These are phyloP conservation scores for Cornus suecica DNA, from an alignment of 148 eudicot genomes.

Conservation along the genomic window DNA sequence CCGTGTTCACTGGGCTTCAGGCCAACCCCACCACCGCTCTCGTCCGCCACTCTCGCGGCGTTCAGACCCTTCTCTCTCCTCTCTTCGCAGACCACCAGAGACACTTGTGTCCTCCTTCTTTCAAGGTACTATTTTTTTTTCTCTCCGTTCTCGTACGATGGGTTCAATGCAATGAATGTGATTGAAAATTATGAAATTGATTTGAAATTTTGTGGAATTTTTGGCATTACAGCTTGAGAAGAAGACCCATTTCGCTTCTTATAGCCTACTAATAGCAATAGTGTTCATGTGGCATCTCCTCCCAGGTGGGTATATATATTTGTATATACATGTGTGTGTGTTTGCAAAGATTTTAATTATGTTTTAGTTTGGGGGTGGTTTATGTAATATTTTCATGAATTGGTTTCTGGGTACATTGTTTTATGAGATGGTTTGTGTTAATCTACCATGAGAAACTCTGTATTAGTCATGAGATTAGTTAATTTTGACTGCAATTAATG, in stretches of 20 bases:
- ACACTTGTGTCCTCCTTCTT: constrained; percentile 16
- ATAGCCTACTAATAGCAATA: neutral
- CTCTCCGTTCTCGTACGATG: neutral
- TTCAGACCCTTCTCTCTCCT: constrained; percentile 1
- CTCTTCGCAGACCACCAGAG: constrained; percentile 16
- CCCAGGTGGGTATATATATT: constrained; percentile 33
- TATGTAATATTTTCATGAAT: no score
- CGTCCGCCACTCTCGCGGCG: constrained; percentile 16
- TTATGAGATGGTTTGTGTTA: no score
- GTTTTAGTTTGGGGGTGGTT: neutral
- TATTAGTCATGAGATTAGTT: no score
- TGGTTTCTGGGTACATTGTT: no score
- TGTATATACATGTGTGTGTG: no score
- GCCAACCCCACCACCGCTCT: neutral
- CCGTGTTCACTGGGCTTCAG: constrained; percentile 12
- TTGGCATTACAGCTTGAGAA: constrained; percentile 24
- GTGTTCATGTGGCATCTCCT: constrained; percentile 2
- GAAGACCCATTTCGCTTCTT: constrained; percentile 16
- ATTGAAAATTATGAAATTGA: neutral
- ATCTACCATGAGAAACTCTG: no score
- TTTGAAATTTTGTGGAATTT: neutral
- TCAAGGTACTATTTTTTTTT: constrained; percentile 26
- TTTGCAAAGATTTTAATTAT: neutral
- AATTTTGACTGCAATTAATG: no score
- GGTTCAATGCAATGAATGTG: neutral